Evolutionary conservation across 768 basidiomycete species (phyloP), one percentile per base, ranked within the genome.

Genomic region (Suillus subluteus): DNA sequence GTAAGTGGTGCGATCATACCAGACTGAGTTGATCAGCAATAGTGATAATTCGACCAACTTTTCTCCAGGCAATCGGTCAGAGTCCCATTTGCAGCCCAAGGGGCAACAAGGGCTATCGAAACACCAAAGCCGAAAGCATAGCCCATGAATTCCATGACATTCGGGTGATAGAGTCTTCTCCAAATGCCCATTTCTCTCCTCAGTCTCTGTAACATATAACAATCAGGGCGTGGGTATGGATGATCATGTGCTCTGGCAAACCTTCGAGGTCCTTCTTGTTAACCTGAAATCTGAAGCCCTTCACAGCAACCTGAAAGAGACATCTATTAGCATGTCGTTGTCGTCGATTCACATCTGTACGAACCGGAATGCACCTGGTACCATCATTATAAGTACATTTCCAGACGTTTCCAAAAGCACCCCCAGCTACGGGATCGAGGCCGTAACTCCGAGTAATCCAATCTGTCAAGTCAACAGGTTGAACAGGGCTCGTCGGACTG

Each of bases 171-270:
- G 2, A 76, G 64, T 55, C 66, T 35, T 50, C 63, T 68, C 75
- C 75, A 76, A 23, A 74, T 67, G 18, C 68, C 66, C 18, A 74
- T 63, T 58, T 75, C 74, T 46, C 75, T 67, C 9, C 69, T 65
- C 32, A 75, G 62, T 44, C 66, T 46, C 71, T 71, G 56, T 35
- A 30, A 59, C 35, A 46, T 4, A 26, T 13, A 23, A 63, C 30
- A 35, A 46, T 58, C 16, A 23, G 62, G 2, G 35, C 21, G 18
- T 55, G 9, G 18, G 30, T n/a, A 23, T n/a, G 21, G 23, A 18
- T 9, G 8, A 64, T 13, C 38, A 41, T n/a, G 15, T 35, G 32
- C 58, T 40, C 7, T 21, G 15, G 21, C 64, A 62, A 43, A 65
- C 58, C 58, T 65, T 41, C 6, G 26, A 32, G 23, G 52, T 43